Evolutionary conservation across 73 alveolate species (phyloP).

Genomic region (Durusdinium trenchii): DNA sequence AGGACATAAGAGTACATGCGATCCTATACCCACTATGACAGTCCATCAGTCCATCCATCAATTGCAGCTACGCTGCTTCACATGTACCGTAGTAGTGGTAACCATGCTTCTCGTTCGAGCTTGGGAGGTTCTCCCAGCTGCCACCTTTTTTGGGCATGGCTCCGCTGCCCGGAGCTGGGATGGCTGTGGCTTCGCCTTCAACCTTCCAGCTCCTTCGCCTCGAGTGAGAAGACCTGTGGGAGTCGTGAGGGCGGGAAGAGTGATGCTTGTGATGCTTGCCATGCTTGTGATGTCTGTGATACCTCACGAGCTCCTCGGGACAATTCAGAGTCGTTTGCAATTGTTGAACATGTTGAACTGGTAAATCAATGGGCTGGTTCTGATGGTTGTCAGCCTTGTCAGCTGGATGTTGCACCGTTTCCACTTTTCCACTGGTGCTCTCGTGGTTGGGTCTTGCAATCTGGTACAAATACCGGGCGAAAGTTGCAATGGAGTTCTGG

Average conservation of each 20-base stretch:
- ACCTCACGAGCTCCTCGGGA: background rate
- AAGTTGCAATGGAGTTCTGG: constrained; percentile 5
- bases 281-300: background rate
- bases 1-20: background rate
- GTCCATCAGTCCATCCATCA: background rate
- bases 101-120: background rate
- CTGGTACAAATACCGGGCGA: constrained; percentile 1
- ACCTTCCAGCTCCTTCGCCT: too few relatives aligned
- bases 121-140: constrained; percentile 51
- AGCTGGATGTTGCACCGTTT: background rate
- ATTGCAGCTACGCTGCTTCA: background rate
- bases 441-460: background rate
- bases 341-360: background rate
- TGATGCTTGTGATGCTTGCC: background rate
- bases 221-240: background rate
- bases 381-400: background rate
- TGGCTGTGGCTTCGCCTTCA: too few relatives aligned
- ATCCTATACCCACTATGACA: background rate
- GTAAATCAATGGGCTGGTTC: background rate
- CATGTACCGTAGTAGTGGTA: background rate
- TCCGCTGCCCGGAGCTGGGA: too few relatives aligned
- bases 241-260: background rate
- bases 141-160: too few relatives aligned
- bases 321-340: constrained; percentile 8
- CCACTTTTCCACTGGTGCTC: background rate